Conservation (phyloP, 129 eudicot genomes). For the Tagetes patula region DNA sequence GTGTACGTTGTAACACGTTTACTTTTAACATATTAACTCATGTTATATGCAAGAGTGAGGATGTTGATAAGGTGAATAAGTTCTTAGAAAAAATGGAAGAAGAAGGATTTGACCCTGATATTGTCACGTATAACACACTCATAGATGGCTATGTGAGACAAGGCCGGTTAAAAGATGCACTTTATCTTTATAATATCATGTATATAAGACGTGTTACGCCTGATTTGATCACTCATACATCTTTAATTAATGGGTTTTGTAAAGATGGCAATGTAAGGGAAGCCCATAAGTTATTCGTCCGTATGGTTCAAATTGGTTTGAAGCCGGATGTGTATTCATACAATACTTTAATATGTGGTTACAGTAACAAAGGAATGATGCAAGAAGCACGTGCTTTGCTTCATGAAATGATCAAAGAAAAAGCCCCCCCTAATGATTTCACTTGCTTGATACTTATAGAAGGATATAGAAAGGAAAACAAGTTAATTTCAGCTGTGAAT, state of each 20-base stretch:
- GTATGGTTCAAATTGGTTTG: conserved; percentile 68
- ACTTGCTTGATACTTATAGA: conserved; percentile 61
- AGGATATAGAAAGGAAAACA: conserved; percentile 61
- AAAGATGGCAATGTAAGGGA: conserved; percentile 68
- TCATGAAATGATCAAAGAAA: conserved; percentile 65
- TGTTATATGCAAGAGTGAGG: conserved; percentile 64
- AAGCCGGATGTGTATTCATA: conserved; percentile 62
- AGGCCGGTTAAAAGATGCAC: conserved; percentile 67
- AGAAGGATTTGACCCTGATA: conserved; percentile 89
- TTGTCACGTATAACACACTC: conserved; percentile 82
- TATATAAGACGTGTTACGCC: conserved; percentile 64
- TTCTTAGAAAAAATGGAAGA: conserved; percentile 93
- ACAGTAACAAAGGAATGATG: conserved; percentile 86
- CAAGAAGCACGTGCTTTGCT: conserved; percentile 63
- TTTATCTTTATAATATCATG: conserved; percentile 78
- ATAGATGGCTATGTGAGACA: conserved; percentile 64
- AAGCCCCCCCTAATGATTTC: conserved; percentile 56
- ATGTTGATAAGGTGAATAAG: conserved; percentile 66
- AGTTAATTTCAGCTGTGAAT: conserved; percentile 74
- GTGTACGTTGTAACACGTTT: conserved; percentile 58
- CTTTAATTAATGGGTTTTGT: conserved; percentile 79
- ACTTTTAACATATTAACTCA: conserved; percentile 81
- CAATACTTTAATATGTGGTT: conserved; percentile 79
- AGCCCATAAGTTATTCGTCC: conserved; percentile 63
- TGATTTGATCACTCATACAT: conserved; percentile 70